Base-by-base conservation (phyloP, 495 filamentous ascomycete genomes). In the Neurospora sp. region DNA sequence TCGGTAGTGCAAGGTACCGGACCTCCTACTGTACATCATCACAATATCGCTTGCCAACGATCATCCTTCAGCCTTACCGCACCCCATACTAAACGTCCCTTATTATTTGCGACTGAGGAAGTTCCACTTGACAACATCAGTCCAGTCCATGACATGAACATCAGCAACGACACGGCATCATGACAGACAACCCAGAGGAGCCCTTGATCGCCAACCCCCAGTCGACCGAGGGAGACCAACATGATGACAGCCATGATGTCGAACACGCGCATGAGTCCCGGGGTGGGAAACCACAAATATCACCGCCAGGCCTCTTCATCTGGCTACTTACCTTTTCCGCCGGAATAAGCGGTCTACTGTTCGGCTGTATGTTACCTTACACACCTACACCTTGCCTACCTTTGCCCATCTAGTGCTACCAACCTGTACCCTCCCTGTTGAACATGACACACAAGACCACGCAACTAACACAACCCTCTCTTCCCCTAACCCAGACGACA, bases 271-370 rank as follows among this genome's bases (percentile, higher is more conserved):
- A 70, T 16, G 69, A 22, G 3, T 35, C 31, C 65, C 70, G 68
- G 20, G 71, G 65, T 9, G 76, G 76, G 41, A 65, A 53, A 3
- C 9, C 40, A 7, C 70, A 73, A 16, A 45, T 73, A 8, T 71
- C 72, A 37, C 71, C 78, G 4, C 81, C 82, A 8, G 79, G 83
- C 1, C 70, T 83, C 40, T 88, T 86, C 68, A 83, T 96, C 72
- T 96, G 92, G 91, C 80, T 89, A 3, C 83, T 97, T 16, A 94
- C 94, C 3, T 83, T 94, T 69, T 89, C 91, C 31, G 93, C 94
- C 9, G 93, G 92, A 5, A 92, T 97, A 40, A 93, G 90, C 73
- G 94, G 94, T 6, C 84, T 97, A 16, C 80, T 97, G 2, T 97
- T 97, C 82, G 94, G 94, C 73, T 97, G 94, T 87, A 86, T 87